These are phyloP conservation scores for Theobroma grandiflorum DNA, from an alignment of 441 rosid genomes.

Conservation along the genomic window DNA sequence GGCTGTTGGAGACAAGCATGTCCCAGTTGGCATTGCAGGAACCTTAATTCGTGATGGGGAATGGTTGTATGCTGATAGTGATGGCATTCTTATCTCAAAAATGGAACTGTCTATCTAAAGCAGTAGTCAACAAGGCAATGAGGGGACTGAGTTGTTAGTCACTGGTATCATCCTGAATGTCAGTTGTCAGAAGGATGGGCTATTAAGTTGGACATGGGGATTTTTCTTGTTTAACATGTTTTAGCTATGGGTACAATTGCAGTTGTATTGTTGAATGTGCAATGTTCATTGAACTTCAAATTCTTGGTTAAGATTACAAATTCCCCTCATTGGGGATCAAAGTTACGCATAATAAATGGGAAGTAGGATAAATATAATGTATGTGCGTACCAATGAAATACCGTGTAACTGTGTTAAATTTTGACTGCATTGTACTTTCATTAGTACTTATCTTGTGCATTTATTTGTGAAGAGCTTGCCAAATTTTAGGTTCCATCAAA, in stretches of 20 bases:
- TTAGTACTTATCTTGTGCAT: too few relatives aligned
- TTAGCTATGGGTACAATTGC: not conserved
- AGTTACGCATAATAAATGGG: not conserved
- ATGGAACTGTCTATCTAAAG: slow-evolving; percentile 60
- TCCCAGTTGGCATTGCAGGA: slow-evolving; percentile 60
- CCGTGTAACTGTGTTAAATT: too few relatives aligned
- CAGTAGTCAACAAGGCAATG: not conserved
- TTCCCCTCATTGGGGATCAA: not conserved
- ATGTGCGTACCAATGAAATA: too few relatives aligned
- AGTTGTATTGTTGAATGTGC: not conserved
- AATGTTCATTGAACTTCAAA: slow-evolving; percentile 11
- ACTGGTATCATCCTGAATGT: not conserved
- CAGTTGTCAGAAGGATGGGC: not conserved
- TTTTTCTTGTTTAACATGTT: not conserved
- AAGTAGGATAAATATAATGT: not conserved
- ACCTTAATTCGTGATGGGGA: slow-evolving; percentile 67
- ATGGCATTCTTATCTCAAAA: slow-evolving; percentile 73
- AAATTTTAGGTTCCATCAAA: too few relatives aligned
- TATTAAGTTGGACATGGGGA: not conserved
- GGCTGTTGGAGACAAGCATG: slow-evolving; percentile 79
- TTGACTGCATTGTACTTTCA: too few relatives aligned
- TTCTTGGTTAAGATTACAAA: not conserved
- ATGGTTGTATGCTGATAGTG: slow-evolving; percentile 85
- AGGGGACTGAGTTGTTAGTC: not conserved
- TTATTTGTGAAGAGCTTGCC: too few relatives aligned